phyloP scores from a whole-genome alignment of 2,329 filamentous ascomycete species.

The Didymella pinodella region DNA sequence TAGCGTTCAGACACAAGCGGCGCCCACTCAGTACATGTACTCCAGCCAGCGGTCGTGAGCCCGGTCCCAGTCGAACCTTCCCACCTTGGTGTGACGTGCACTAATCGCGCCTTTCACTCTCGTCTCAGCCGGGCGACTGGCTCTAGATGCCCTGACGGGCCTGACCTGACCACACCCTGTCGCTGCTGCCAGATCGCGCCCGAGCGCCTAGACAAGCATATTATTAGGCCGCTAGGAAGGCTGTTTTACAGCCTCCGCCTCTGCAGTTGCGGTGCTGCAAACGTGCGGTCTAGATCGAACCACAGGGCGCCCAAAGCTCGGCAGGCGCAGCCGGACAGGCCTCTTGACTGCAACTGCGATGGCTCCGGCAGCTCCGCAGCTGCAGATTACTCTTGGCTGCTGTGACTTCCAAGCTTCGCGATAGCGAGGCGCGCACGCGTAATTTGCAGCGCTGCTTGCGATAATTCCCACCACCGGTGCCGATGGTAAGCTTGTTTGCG shows the following conservation, averaged over 20 bases:
- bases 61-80: conserved; percentile 21
- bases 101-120: conserved; percentile 13
- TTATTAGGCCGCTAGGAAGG: conserved; percentile 10
- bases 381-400: background rate
- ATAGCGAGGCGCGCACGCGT: conserved; percentile 6
- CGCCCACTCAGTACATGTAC: conserved; percentile 19
- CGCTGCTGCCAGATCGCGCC: conserved; percentile 10
- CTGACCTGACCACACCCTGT: conserved; percentile 5
- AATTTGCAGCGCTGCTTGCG: conserved; percentile 8
- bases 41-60: conserved; percentile 10
- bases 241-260: background rate
- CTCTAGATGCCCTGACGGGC: conserved; percentile 11
- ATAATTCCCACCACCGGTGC: background rate
- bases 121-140: conserved; percentile 21
- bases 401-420: background rate
- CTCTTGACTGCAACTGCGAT: conserved; percentile 11
- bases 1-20: conserved; percentile 12
- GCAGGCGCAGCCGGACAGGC: conserved; percentile 15
- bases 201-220: conserved; percentile 5
- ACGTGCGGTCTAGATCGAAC: conserved; percentile 15
- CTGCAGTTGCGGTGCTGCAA: conserved; percentile 9
- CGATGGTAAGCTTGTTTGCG: conserved; percentile 1
- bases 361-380: conserved; percentile 17
- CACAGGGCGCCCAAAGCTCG: conserved; percentile 13
- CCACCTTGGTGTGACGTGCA: conserved; percentile 24